Percentiles rank a stretch among this genome's conserved stretches.
phyloP scores from a whole-genome alignment of 768 basidiomycete species.

The Inosperma sp. region DNA sequence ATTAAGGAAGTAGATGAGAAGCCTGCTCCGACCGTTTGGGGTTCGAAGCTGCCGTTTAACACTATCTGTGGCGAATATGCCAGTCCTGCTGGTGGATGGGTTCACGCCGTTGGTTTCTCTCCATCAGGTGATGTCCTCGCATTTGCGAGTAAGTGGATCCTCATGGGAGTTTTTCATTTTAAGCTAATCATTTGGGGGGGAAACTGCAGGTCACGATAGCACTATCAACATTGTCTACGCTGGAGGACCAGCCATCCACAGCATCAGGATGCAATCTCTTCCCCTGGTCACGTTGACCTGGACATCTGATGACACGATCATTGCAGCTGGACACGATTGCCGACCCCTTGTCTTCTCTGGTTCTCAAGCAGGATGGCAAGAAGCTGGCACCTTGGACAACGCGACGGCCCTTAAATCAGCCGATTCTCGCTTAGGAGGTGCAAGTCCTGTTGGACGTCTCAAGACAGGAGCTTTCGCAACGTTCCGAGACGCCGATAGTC shows the following conservation, averaged over 20 bases:
- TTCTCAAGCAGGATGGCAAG: conserved; percentile 70
- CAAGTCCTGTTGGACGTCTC: conserved; percentile 61
- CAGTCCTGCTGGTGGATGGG: conserved; percentile 93
- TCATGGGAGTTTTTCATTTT: background rate
- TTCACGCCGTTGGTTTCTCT: conserved; percentile 93
- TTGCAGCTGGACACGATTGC: conserved; percentile 97
- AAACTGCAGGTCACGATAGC: conserved; percentile 86
- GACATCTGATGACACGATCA: conserved; percentile 73
- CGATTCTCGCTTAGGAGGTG: conserved; percentile 39
- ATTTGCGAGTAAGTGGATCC: conserved; percentile 71
- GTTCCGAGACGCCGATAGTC: conserved; percentile 87
- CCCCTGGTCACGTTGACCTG: conserved; percentile 84
- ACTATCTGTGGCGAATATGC: conserved; percentile 93
- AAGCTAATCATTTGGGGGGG: background rate
- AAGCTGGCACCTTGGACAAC: conserved; percentile 81
- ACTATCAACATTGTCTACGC: conserved; percentile 92
- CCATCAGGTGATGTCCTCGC: conserved; percentile 93
- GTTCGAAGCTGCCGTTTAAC: conserved; percentile 97
- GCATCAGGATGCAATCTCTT: conserved; percentile 69
- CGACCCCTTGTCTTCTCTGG: conserved; percentile 88
- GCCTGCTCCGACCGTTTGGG: conserved; percentile 89
- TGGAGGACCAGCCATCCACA: conserved; percentile 64
- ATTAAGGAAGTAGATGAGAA: conserved; percentile 98
- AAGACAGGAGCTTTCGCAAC: conserved; percentile 93
- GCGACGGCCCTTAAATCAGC: conserved; percentile 47